phyloP scores from a whole-genome alignment of 148 eudicot genomes.

The Pouteria glomerata region DNA sequence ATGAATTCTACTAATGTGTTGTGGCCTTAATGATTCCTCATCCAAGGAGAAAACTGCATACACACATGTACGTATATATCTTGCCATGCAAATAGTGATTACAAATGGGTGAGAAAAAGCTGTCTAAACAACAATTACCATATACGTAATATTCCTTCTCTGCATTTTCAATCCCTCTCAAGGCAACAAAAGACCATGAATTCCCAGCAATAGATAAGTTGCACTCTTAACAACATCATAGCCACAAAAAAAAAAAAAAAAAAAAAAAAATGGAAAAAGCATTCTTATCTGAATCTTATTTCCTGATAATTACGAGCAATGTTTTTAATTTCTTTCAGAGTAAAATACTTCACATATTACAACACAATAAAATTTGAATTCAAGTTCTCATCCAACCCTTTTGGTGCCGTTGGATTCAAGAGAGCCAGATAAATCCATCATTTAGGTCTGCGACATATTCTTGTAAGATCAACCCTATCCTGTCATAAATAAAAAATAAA shows the following conservation, averaged over 20 bases:
- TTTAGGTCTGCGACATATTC: slow-evolving; percentile 67
- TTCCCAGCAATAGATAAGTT: too few relatives aligned
- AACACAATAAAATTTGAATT: neutral
- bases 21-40: too few relatives aligned
- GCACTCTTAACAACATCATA: too few relatives aligned
- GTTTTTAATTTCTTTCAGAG: neutral
- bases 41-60: too few relatives aligned
- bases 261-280: neutral
- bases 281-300: neutral
- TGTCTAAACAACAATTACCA: too few relatives aligned
- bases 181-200: too few relatives aligned
- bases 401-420: neutral
- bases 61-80: too few relatives aligned
- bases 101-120: too few relatives aligned
- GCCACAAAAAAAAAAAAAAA: neutral
- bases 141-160: too few relatives aligned
- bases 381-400: neutral
- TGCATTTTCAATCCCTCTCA: too few relatives aligned
- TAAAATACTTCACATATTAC: neutral
- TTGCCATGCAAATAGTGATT: too few relatives aligned
- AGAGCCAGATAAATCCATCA: neutral
- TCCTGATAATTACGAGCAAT: neutral
- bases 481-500: slow-evolving; percentile 23
- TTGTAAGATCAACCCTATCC: slow-evolving; percentile 48
- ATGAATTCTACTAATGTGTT: too few relatives aligned